Base-by-base conservation (phyloP, 106 monocot species). In the Acorus gramineus region DNA sequence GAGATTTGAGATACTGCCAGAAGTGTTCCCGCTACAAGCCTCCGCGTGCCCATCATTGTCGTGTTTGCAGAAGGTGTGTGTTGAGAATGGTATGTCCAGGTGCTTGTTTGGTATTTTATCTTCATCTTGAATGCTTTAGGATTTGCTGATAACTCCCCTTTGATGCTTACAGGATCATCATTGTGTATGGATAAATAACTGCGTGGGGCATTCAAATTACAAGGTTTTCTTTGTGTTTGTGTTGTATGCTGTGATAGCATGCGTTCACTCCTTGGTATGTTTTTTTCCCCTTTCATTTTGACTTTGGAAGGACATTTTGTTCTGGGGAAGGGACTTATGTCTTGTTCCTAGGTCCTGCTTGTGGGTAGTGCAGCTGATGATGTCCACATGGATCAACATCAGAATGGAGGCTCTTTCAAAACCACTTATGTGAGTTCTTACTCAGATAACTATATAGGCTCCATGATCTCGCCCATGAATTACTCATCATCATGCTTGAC, bases 151-250 rank as follows among this genome's bases (percentile, higher is more conserved):
- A 42, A 47, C 12, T n/a, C 8, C 47, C 57, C 4, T 55, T 10
- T 78, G 53, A 57, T 73, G 7, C 14, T 14, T 73, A 62, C 92
- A 98, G 92, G 98, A 98, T 73, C 98, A 98, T 75, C 98, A 98
- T 60, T 98, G 98, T 72, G 74, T 89, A 44, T 98, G 98, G 98
- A 98, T 98, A 75, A 98, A 98, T 69, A 98, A 98, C 70, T 98
- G 98, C 67, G 98, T 98, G 8, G 98, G 98, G 7, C 92, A 92
- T 86, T 77, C 81, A 65, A 98, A 98, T 76, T 98, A 98, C 75
- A 98, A 98, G 65, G 75, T 78, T 48, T 98, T 98, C 80, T 79
- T 98, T 68, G 73, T 92, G 60, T 98, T 98, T 65, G 64, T 92
- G 44, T 75, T 92, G 42, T 79, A 98, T 83, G 77, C 83, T 44